phyloP scores from a whole-genome alignment of 2,329 filamentous ascomycete genomes.

The Penicillium thymicola region DNA sequence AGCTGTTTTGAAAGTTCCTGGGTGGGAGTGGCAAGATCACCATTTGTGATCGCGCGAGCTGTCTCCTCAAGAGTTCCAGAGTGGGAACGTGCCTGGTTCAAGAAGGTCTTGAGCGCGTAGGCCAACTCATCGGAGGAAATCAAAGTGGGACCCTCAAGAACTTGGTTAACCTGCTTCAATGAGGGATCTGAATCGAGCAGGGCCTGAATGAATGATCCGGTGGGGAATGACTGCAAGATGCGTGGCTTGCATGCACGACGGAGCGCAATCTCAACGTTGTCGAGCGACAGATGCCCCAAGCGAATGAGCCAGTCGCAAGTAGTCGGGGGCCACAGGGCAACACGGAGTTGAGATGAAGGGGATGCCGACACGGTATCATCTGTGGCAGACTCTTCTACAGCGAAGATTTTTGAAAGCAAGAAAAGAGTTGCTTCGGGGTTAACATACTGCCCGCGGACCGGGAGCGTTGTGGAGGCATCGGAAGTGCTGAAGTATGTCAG shows the following conservation, averaged over 20 bases:
- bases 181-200: slow-evolving; percentile 41
- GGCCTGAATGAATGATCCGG: slow-evolving; percentile 39
- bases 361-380: slow-evolving; percentile 26
- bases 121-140: slow-evolving; percentile 41
- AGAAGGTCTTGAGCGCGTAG: slow-evolving; percentile 38
- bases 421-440: slow-evolving; percentile 38
- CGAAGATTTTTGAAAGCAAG: slow-evolving; percentile 41
- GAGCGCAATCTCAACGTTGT: slow-evolving; percentile 42
- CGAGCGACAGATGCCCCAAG: slow-evolving; percentile 36
- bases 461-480: slow-evolving; percentile 23
- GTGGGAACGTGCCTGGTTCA: slow-evolving; percentile 38
- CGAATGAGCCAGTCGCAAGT: slow-evolving; percentile 44
- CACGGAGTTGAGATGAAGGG: slow-evolving; percentile 27
- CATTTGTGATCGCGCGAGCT: slow-evolving; percentile 31
- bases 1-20: slow-evolving; percentile 19
- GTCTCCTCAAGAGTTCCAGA: slow-evolving; percentile 34
- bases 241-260: slow-evolving; percentile 34
- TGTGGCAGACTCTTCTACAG: slow-evolving; percentile 19
- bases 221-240: slow-evolving; percentile 37
- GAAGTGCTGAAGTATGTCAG: slow-evolving; percentile 27
- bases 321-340: slow-evolving; percentile 36
- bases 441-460: slow-evolving; percentile 27
- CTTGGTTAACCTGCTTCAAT: slow-evolving; percentile 35
- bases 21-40: slow-evolving; percentile 24
- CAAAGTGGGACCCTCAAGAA: slow-evolving; percentile 36